Evolutionary conservation across 2,329 filamentous ascomycete species (phyloP).

Genomic region (Trichoderma guizhouense): DNA sequence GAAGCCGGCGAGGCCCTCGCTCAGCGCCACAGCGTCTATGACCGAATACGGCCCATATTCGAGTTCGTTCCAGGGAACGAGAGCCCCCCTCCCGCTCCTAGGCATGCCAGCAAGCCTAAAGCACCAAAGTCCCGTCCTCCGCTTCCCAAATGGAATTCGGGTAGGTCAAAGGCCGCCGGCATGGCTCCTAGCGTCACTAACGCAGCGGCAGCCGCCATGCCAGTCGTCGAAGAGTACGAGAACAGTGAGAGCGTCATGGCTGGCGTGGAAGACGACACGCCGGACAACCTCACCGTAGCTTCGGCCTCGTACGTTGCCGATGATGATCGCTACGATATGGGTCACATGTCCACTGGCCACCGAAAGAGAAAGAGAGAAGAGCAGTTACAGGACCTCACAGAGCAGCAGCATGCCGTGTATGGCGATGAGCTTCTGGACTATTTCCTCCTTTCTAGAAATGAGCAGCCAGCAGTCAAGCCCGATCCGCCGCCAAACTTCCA

Average conservation of each 20-base stretch:
- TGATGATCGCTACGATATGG: conserved; percentile 71
- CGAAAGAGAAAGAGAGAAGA: conserved; percentile 77
- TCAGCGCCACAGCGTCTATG: conserved; percentile 79
- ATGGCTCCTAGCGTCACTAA: conserved; percentile 19
- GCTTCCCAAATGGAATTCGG: conserved; percentile 55
- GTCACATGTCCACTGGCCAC: conserved; percentile 58
- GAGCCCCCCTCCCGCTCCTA: conserved; percentile 89
- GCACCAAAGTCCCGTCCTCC: conserved; percentile 52
- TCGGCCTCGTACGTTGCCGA: conserved; percentile 84
- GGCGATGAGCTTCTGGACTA: conserved; percentile 93
- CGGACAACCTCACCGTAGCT: conserved; percentile 77
- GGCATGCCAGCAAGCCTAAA: conserved; percentile 86
- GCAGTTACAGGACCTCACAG: conserved; percentile 58
- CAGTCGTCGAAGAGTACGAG: conserved; percentile 60
- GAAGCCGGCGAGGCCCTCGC: conserved; percentile 77
- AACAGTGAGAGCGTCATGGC: conserved; percentile 58
- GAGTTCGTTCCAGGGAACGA: conserved; percentile 80
- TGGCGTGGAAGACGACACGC: conserved; percentile 69
- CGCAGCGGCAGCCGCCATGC: conserved; percentile 25
- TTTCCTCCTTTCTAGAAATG: conserved; percentile 82
- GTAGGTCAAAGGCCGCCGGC: conserved; percentile 18
- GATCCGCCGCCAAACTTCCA: conserved; percentile 83
- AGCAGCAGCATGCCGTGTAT: conserved; percentile 86
- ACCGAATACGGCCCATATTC: conserved; percentile 82
- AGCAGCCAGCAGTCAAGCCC: conserved; percentile 68